phyloP scores from a whole-genome alignment of 805 yeast genomes.

The Saitoella complicata region DNA sequence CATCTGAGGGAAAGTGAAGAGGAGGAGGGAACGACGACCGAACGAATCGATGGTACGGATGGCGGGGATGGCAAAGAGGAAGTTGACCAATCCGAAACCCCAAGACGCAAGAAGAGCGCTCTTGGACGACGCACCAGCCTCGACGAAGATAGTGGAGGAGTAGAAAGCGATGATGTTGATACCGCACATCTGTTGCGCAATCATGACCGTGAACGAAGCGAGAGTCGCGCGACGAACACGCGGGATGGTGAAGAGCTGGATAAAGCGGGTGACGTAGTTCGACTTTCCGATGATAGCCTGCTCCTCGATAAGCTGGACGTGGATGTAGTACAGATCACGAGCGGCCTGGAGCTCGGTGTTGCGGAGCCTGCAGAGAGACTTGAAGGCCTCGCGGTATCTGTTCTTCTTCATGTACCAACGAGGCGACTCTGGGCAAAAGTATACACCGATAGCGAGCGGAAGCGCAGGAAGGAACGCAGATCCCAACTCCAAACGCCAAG shows the following conservation, averaged over 20 bases:
- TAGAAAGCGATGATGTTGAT: constrained; percentile 77
- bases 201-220: constrained; percentile 70
- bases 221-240: constrained; percentile 72
- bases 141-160: constrained; percentile 57
- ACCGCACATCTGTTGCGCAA: constrained; percentile 86
- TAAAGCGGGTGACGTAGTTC: constrained; percentile 18
- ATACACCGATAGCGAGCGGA: constrained; percentile 34
- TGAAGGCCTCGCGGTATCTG: constrained; percentile 33
- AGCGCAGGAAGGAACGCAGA: constrained; percentile 46
- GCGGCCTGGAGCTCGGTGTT: constrained; percentile 39
- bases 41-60: constrained; percentile 60
- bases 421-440: constrained; percentile 52
- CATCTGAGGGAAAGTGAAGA: constrained; percentile 45
- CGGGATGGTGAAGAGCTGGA: constrained; percentile 42
- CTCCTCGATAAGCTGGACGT: constrained; percentile 34
- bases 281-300: constrained; percentile 22
- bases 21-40: constrained; percentile 50
- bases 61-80: constrained; percentile 70
- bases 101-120: constrained; percentile 62
- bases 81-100: constrained; percentile 75
- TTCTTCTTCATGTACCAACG: constrained; percentile 48
- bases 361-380: constrained; percentile 33
- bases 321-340: constrained; percentile 45
- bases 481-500: constrained; percentile 54
- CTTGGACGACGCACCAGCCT: constrained; percentile 46